These are phyloP conservation scores for Hyaloscypha hepaticicola DNA, from an alignment of 495 filamentous ascomycete genomes.

Conservation along the genomic window DNA sequence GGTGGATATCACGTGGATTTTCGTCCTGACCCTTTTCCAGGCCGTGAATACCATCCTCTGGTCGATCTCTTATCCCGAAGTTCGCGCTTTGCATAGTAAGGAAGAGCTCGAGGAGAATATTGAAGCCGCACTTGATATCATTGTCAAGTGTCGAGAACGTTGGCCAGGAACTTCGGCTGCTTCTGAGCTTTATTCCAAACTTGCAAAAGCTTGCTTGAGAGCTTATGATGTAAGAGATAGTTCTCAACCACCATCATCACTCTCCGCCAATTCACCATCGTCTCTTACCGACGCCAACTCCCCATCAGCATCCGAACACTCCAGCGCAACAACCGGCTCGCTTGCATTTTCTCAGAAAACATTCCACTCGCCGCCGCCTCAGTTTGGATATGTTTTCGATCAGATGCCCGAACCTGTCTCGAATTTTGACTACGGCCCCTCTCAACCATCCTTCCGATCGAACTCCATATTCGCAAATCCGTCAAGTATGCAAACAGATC, in stretches of 20 bases:
- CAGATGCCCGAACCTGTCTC: slow-evolving; percentile 39
- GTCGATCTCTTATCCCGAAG: slow-evolving; percentile 79
- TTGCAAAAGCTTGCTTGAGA: slow-evolving; percentile 79
- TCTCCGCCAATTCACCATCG: slow-evolving; percentile 64
- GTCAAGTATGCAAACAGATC: slow-evolving; percentile 40
- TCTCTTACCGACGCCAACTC: slow-evolving; percentile 46
- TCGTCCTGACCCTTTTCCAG: slow-evolving; percentile 83
- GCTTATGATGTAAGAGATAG: slow-evolving; percentile 64
- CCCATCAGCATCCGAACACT: slow-evolving; percentile 35
- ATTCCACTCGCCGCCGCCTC: slow-evolving; percentile 46
- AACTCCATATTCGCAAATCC: slow-evolving; percentile 56
- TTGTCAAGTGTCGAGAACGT: slow-evolving; percentile 70
- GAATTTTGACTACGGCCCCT: slow-evolving; percentile 35
- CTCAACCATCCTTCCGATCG: slow-evolving; percentile 48
- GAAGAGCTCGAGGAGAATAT: slow-evolving; percentile 72
- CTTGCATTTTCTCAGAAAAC: slow-evolving; percentile 33
- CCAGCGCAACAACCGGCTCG: slow-evolving; percentile 26
- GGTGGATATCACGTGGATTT: slow-evolving; percentile 90
- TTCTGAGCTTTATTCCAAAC: slow-evolving; percentile 70
- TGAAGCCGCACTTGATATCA: slow-evolving; percentile 67
- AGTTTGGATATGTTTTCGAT: slow-evolving; percentile 53
- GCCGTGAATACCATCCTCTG: slow-evolving; percentile 84
- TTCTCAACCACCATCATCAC: slow-evolving; percentile 48
- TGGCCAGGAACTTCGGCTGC: slow-evolving; percentile 92
- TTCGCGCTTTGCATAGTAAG: slow-evolving; percentile 64